Base-by-base conservation (phyloP, 2,329 filamentous ascomycete genomes). In the Xylogone sp. region DNA sequence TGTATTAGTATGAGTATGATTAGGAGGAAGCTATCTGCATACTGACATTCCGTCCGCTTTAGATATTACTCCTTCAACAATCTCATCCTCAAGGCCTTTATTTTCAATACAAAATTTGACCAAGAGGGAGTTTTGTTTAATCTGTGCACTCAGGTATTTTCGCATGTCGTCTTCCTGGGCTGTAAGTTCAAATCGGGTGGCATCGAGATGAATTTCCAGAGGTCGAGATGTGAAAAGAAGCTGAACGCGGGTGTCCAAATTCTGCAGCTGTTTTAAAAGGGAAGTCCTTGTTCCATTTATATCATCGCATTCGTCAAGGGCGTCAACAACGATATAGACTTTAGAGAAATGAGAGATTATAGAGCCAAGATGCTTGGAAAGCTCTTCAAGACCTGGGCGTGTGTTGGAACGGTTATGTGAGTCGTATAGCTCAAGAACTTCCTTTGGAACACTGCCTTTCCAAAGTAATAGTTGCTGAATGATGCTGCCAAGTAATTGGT, bases 361-460 rank as follows among this genome's bases (percentile, higher is more conserved):
- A 21, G 39, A 21, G n/a, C 50, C 34, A 8, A 54, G 47, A 27
- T 20, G 1, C 16, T 12, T 45, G 0, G 22, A 54, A 55, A 58
- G 51, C 21, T 59, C 54, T 9, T 52, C 44, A 3, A 52, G n/a
- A 21, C 8, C n/a, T 45, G 43, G 43, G 3, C 22, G 20, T 5
- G 43, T 45, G 4, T 27, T 45, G 4, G 10, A 20, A 8, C 43
- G 13, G 9, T 4, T 21, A 27, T 45, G 43, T 10, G 4, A 13
- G 7, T n/a, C 18, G n/a, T 22, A 45, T 27, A 45, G n/a, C 19
- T 45, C 6, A 9, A 39, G 8, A 7, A 39, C 8, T 18, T 13
- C 34, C 4, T 16, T 13, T 16, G 8, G 34, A 7, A 18, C 5
- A 13, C 8, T 13, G 8, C 13, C 34, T 6, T 39, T 39, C 34